A percentile compares a stretch with the other conserved stretches of the same genome.
phyloP scores from a whole-genome alignment of 2,329 filamentous ascomycete genomes.

The Calonectria multiphialidica region DNA sequence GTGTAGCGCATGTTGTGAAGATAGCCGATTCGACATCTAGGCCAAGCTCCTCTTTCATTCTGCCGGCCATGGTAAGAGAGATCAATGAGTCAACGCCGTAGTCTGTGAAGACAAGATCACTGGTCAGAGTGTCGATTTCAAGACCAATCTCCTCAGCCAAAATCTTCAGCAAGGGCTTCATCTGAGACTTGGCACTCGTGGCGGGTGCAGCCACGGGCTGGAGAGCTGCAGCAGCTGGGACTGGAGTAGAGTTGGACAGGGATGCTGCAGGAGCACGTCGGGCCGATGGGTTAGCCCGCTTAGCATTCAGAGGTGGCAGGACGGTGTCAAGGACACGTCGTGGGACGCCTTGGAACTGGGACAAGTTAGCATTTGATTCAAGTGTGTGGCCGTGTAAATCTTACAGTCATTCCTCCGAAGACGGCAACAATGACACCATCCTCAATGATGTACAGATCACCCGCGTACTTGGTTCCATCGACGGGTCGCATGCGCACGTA shows the following conservation, averaged over 20 bases:
- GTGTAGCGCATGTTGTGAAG: background rate
- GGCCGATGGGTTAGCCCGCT: background rate
- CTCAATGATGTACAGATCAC: conserved; percentile 8
- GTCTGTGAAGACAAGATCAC: background rate
- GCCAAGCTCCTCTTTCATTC: background rate
- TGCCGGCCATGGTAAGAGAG: conserved; percentile 4
- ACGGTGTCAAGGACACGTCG: conserved; percentile 2
- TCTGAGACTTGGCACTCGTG: background rate
- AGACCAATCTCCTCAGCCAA: conserved; percentile 13
- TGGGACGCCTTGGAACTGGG: conserved; percentile 1
- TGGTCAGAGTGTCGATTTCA: background rate
- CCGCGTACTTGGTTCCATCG: conserved; percentile 2
- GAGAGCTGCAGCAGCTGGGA: background rate
- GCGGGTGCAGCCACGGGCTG: background rate
- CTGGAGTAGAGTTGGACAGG: background rate
- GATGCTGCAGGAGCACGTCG: background rate
- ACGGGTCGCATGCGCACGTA: conserved; percentile 10
- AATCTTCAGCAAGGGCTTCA: background rate
- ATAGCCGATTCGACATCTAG: background rate
- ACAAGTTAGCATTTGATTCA: background rate
- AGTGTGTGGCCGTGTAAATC: background rate
- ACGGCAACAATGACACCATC: conserved; percentile 6
- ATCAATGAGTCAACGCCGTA: conserved; percentile 14
- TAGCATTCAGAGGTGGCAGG: background rate
- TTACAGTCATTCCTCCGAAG: conserved; percentile 2